Base-by-base conservation (phyloP, 768 basidiomycete species). In the Hypsizygus marmoreus region DNA sequence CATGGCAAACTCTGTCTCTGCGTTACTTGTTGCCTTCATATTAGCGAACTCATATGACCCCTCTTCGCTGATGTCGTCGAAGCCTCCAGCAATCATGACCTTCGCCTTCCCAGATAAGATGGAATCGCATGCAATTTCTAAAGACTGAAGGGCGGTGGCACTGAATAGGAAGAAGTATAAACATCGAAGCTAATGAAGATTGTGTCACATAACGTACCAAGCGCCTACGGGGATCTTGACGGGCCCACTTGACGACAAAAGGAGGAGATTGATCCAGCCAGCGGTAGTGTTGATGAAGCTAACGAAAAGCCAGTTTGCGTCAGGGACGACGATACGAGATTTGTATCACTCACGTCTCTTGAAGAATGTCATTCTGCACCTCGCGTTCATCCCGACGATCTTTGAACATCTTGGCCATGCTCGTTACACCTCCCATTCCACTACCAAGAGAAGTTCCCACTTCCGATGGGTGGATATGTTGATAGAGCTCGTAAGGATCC, bases 221-320 rank as follows among this genome's bases (percentile, higher is more conserved):
- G 97, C 97, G 47, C 97, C 97, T 49, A 99, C 97, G 41, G 97
- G 97, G 58, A 98, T 97, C 75, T 99, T 99, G 66, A 99, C 89
- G 2, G 97, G 97, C 34, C 97, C 97, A 57, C 90, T 91, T 1
- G 97, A 95, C 0, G 97, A 99, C 68, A 99, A 71, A 3, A 99
- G 77, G 12, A 99, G 75, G 23, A 99, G 67, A 66, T 99, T 98
- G 60, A 98, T 79, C 97, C 97, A 99, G 35, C 95, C 95, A 47
- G 95, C 95, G 32, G 94, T 94, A 2, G 94, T 97, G 70, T 98
- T 99, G 75, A 99, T 99, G 79, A 98, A 99, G 24, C 92, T 95
- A 54, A 20, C 24, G 19, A 43, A 28, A 33, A 28, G 62, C 29
- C 49, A 39, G 43, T 31, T 17, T 40, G 22, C 14, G 19, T 31